These are phyloP conservation scores for Starmerella riodocensis DNA, from an alignment of 805 yeast genomes.

Conservation along the genomic window DNA sequence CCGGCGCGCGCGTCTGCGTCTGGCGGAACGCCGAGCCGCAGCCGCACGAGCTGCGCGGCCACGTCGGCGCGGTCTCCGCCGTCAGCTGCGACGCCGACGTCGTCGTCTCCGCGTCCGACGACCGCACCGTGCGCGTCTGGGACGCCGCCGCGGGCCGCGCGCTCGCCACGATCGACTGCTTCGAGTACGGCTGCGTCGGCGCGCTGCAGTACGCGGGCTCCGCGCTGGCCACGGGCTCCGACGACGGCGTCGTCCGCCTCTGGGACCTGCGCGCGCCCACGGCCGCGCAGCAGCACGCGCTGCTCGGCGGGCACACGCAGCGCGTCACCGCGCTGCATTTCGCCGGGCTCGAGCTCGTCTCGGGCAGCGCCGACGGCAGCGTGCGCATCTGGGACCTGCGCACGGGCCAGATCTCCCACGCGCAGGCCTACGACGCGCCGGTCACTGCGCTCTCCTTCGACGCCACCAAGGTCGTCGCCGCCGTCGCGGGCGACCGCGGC, in stretches of 20 bases:
- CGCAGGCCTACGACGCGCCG: conserved; percentile 47
- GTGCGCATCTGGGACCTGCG: conserved; percentile 63
- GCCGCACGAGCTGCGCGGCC: conserved; percentile 41
- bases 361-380: conserved; percentile 52
- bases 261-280: conserved; percentile 65
- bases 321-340: conserved; percentile 57
- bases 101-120: conserved; percentile 56
- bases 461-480: conserved; percentile 39
- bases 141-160: conserved; percentile 54
- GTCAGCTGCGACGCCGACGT: conserved; percentile 35
- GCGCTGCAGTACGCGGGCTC: conserved; percentile 62
- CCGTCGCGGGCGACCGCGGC: conserved; percentile 34
- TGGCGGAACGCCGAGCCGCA: conserved; percentile 23
- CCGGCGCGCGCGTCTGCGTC: conserved; percentile 6
- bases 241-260: conserved; percentile 58
- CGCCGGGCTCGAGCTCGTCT: conserved; percentile 48
- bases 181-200: conserved; percentile 34
- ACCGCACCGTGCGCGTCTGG: conserved; percentile 65
- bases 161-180: conserved; percentile 54
- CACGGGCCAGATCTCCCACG: conserved; percentile 48
- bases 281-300: conserved; percentile 31
- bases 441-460: conserved; percentile 50
- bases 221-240: conserved; percentile 66
- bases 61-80: conserved; percentile 54
- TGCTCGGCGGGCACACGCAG: conserved; percentile 50